Conservation (phyloP, 345 rosid species). For the Camelina laxa region DNA sequence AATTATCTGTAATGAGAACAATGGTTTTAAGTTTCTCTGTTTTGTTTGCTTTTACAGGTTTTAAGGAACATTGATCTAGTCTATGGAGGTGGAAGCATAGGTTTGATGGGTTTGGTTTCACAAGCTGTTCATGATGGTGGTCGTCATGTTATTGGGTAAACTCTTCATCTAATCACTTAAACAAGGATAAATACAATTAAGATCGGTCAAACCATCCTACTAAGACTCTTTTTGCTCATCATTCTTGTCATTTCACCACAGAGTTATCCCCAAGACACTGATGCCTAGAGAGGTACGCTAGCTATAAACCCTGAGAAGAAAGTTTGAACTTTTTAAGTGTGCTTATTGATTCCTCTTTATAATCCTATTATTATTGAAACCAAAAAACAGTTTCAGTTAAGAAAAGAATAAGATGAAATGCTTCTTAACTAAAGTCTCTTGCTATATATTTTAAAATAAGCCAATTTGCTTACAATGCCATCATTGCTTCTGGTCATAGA, state of each 20-base stretch:
- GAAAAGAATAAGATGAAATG: constrained; percentile 8
- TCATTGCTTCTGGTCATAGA: constrained; percentile 48
- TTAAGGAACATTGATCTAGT: constrained; percentile 97
- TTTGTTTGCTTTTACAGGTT: constrained; percentile 59
- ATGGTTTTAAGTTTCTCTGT: not conserved
- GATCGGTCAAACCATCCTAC: not conserved
- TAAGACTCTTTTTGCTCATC: constrained; percentile 14
- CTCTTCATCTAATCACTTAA: not conserved
- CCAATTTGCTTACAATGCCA: constrained; percentile 39
- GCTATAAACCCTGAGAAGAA: constrained; percentile 36
- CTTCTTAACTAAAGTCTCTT: constrained; percentile 33
- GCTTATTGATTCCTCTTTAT: constrained; percentile 32
- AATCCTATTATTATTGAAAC: constrained; percentile 3
- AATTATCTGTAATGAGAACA: not conserved
- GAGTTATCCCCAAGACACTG: constrained; percentile 99
- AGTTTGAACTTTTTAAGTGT: constrained; percentile 46
- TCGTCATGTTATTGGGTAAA: constrained; percentile 98
- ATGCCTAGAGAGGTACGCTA: constrained; percentile 97
- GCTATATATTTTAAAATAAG: constrained; percentile 21
- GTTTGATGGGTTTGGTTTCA: constrained; percentile 96
- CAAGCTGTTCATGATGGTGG: constrained; percentile 99
- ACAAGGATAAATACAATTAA: not conserved
- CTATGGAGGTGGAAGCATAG: constrained; percentile 99
- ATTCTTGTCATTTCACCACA: constrained; percentile 46
- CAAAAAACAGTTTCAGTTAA: not conserved